phyloP scores from a whole-genome alignment of 805 yeast species.

The Starmera amethionina region DNA sequence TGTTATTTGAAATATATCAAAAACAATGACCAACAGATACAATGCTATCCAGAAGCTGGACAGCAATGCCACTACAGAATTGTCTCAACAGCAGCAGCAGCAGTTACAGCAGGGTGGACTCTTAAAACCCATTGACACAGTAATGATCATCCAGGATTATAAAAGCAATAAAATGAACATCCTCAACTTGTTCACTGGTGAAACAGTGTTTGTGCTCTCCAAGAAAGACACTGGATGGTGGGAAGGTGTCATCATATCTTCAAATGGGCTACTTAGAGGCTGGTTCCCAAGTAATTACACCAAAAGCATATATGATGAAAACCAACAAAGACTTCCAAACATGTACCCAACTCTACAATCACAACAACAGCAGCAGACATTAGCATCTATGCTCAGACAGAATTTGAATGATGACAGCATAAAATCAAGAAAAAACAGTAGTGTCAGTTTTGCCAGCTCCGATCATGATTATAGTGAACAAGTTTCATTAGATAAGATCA shows the following conservation, averaged over 20 bases:
- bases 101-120: background rate
- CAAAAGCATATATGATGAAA: conserved; percentile 21
- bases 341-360: conserved; percentile 10
- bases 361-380: conserved; percentile 5
- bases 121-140: conserved; percentile 39
- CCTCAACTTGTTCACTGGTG: conserved; percentile 51
- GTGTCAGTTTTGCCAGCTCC: conserved; percentile 36
- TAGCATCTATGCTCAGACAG: conserved; percentile 10
- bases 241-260: conserved; percentile 54
- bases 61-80: background rate
- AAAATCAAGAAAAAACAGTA: conserved; percentile 36
- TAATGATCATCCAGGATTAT: conserved; percentile 47
- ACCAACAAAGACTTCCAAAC: conserved; percentile 7
- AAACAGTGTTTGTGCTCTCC: conserved; percentile 56
- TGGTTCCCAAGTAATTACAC: conserved; percentile 77
- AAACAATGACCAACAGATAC: background rate
- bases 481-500: conserved; percentile 9
- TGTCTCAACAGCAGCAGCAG: background rate
- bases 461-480: conserved; percentile 6
- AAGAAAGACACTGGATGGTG: conserved; percentile 72
- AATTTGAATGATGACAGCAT: conserved; percentile 12
- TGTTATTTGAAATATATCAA: too few species aligned
- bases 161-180: conserved; percentile 42
- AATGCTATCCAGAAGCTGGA: background rate
- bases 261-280: conserved; percentile 42